Evolutionary conservation across 305 asterid species (phyloP).

Genomic region (Plantago lanceolata): DNA sequence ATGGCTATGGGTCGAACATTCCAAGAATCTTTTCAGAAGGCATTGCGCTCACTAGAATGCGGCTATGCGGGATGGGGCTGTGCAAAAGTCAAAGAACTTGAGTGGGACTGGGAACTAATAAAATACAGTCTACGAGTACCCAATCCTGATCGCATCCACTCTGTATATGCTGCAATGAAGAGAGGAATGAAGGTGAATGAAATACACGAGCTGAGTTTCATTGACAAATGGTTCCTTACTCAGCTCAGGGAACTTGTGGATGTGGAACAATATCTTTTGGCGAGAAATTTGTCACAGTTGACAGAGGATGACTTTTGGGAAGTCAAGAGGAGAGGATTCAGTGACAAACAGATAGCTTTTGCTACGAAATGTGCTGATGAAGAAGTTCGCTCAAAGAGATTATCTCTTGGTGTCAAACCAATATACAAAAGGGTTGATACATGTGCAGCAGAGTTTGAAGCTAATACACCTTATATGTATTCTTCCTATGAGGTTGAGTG

Average conservation of each 20-base stretch:
- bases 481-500: slow-evolving; percentile 83
- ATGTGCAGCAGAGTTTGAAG: slow-evolving; percentile 97
- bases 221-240: slow-evolving; percentile 88
- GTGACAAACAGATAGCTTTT: slow-evolving; percentile 85
- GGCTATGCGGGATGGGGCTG: slow-evolving; percentile 94
- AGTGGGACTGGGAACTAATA: slow-evolving; percentile 76
- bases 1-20: slow-evolving; percentile 98
- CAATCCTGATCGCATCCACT: slow-evolving; percentile 81
- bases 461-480: slow-evolving; percentile 95
- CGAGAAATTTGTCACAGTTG: slow-evolving; percentile 50
- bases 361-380: slow-evolving; percentile 68
- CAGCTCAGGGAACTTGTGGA: slow-evolving; percentile 84
- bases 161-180: slow-evolving; percentile 86
- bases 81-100: slow-evolving; percentile 71
- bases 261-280: slow-evolving; percentile 69
- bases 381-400: slow-evolving; percentile 72
- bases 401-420: slow-evolving; percentile 78
- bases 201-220: slow-evolving; percentile 64
- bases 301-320: slow-evolving; percentile 81
- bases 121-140: slow-evolving; percentile 85
- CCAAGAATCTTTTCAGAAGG: slow-evolving; percentile 96
- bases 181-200: slow-evolving; percentile 88
- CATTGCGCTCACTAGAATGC: slow-evolving; percentile 75
- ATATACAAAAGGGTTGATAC: slow-evolving; percentile 89
- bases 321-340: slow-evolving; percentile 91